Conservation (phyloP, 345 rosid genomes). For the Bretschneidera sinensis region DNA sequence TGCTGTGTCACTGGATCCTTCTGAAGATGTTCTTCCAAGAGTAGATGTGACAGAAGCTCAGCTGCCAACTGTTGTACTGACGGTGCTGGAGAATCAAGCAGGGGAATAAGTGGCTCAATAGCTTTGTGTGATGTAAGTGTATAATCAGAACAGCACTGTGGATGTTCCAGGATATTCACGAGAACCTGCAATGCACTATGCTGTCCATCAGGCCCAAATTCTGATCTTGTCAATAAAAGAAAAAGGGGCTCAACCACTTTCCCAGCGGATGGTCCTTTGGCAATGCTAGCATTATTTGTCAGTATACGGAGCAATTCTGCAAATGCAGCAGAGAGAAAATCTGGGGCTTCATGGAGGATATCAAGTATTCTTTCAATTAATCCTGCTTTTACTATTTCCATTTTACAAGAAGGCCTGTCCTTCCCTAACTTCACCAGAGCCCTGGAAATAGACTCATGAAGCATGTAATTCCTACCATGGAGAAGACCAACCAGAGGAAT, state of each 20-base stretch:
- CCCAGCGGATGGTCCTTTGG: conserved; percentile 90
- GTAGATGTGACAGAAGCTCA: conserved; percentile 94
- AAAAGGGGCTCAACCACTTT: conserved; percentile 95
- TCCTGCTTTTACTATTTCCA: conserved; percentile 99
- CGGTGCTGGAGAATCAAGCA: conserved; percentile 88
- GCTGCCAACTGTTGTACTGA: conserved; percentile 98
- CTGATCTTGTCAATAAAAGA: conserved; percentile 60
- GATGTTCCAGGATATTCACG: conserved; percentile 93
- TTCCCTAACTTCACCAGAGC: conserved; percentile 96
- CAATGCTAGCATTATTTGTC: conserved; percentile 94
- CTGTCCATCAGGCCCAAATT: conserved; percentile 92
- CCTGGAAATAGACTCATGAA: conserved; percentile 94
- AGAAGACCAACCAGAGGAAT: conserved; percentile 98
- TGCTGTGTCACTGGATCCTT: conserved; percentile 79
- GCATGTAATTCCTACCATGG: conserved; percentile 75
- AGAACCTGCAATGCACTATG: conserved; percentile 93
- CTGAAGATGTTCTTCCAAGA: conserved; percentile 82
- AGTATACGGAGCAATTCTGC: conserved; percentile 88
- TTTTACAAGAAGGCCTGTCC: conserved; percentile 94
- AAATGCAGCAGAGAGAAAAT: conserved; percentile 88
- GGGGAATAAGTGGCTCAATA: conserved; percentile 88
- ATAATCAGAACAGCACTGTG: conserved; percentile 87
- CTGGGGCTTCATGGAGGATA: conserved; percentile 92
- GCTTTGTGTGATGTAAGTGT: conserved; percentile 76
- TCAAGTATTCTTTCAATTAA: conserved; percentile 85